Conservation (phyloP, 177 flowering plant species). For the Vitis hybrid region DNA sequence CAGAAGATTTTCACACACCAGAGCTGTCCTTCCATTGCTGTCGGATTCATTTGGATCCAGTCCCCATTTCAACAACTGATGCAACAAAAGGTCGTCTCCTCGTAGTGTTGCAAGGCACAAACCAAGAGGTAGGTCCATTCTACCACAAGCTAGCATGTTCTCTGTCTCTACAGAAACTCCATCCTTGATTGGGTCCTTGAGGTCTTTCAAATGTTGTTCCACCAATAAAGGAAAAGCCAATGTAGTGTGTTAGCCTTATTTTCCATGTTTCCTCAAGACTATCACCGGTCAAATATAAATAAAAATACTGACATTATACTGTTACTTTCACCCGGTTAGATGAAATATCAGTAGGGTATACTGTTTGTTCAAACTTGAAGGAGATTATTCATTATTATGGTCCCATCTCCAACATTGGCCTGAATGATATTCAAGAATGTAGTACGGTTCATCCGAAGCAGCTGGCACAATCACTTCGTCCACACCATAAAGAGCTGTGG, state of each 20-base stretch:
- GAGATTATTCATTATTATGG: conserved; percentile 72
- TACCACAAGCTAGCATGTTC: conserved; percentile 83
- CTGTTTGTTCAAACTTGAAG: conserved; percentile 59
- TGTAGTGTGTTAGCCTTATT: too few relatives aligned
- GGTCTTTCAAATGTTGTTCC: conserved; percentile 72
- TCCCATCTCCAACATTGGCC: too few relatives aligned
- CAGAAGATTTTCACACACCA: conserved; percentile 45
- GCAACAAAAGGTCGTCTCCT: conserved; percentile 73
- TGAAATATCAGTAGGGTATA: too few relatives aligned
- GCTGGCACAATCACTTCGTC: conserved; percentile 74
- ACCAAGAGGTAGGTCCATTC: conserved; percentile 85
- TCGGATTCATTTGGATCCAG: conserved; percentile 91
- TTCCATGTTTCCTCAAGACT: background rate
- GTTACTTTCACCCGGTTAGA: background rate
- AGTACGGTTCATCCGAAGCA: conserved; percentile 69
- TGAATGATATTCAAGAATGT: conserved; percentile 33
- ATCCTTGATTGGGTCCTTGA: conserved; percentile 69
- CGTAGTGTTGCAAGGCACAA: conserved; percentile 80
- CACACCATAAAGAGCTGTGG: conserved; percentile 88
- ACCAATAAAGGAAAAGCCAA: conserved; percentile 1
- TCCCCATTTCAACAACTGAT: conserved; percentile 71
- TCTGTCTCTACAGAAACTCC: conserved; percentile 73
- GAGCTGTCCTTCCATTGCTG: conserved; percentile 70
- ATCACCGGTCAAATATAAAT: background rate
- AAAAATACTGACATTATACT: background rate